Conservation (phyloP, 441 rosid genomes). For the Hura crepitans region DNA sequence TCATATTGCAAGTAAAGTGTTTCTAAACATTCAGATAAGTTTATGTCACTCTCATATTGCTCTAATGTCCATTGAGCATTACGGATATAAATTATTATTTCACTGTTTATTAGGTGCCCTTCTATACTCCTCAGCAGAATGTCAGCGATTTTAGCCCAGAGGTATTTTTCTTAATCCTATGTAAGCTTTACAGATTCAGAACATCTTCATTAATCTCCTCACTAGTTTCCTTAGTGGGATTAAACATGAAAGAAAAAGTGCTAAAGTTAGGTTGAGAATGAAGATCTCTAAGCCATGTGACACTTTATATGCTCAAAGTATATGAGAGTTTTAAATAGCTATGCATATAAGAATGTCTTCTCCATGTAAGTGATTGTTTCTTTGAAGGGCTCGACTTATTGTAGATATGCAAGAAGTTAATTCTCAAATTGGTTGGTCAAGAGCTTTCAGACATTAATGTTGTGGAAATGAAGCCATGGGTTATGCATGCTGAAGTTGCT, state of each 20-base stretch:
- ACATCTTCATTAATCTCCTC: not conserved
- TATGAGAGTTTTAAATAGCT: not conserved
- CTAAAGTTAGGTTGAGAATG: slow-evolving; percentile 13
- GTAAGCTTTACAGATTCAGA: slow-evolving; percentile 3
- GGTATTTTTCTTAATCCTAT: slow-evolving; percentile 39
- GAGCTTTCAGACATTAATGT: slow-evolving; percentile 76
- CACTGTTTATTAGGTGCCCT: slow-evolving; percentile 56
- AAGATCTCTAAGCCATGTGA: not conserved
- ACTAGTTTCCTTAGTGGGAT: slow-evolving; percentile 2
- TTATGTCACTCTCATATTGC: slow-evolving; percentile 6
- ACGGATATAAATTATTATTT: slow-evolving; percentile 7
- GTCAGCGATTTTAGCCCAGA: slow-evolving; percentile 64
- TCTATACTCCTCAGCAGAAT: slow-evolving; percentile 90
- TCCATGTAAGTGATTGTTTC: slow-evolving; percentile 25
- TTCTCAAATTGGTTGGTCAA: slow-evolving; percentile 72
- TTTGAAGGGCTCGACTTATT: slow-evolving; percentile 42
- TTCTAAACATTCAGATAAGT: slow-evolving; percentile 3
- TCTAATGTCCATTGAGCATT: slow-evolving; percentile 8
- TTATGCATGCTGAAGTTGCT: slow-evolving; percentile 98
- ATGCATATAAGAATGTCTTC: slow-evolving; percentile 2
- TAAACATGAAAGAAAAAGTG: not conserved
- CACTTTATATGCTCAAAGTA: slow-evolving; percentile 2
- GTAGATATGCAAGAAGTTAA: slow-evolving; percentile 82
- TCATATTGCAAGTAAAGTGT: slow-evolving; percentile 69
- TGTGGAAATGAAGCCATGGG: slow-evolving; percentile 90